Conservation (phyloP, 768 basidiomycete species). For the Boletus edulis region DNA sequence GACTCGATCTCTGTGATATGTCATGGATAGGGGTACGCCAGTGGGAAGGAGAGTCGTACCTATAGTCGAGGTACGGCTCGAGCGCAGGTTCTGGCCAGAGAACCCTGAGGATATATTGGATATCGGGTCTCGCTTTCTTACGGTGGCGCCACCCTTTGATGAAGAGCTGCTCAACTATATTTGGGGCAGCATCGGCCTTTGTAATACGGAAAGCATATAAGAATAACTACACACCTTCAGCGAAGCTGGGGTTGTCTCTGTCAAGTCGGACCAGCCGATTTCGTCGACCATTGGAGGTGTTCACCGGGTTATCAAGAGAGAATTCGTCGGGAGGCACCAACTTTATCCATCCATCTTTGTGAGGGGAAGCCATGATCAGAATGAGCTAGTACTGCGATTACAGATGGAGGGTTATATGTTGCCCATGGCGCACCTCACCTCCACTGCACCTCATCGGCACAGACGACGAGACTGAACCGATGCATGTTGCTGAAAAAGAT, state of each 20-base stretch:
- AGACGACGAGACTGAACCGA: conserved; percentile 3
- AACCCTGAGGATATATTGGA: conserved; percentile 52
- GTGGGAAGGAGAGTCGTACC: conserved; percentile 33
- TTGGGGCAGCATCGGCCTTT: background rate
- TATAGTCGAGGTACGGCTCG: conserved; percentile 44
- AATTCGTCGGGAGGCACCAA: conserved; percentile 32
- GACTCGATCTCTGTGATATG: conserved; percentile 22
- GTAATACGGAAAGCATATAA: background rate
- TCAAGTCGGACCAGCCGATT: conserved; percentile 44
- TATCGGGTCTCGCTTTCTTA: conserved; percentile 46
- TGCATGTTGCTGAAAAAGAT: conserved; percentile 13
- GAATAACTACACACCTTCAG: conserved; percentile 36
- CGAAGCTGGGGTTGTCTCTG: conserved; percentile 34
- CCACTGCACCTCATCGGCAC: conserved; percentile 20
- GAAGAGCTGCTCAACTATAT: conserved; percentile 49
- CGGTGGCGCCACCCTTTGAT: conserved; percentile 55
- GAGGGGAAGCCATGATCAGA: conserved; percentile 16
- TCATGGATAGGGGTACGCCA: conserved; percentile 9
- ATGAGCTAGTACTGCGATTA: background rate
- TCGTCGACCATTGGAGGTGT: conserved; percentile 35
- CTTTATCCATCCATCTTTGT: conserved; percentile 29
- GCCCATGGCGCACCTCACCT: conserved; percentile 20
- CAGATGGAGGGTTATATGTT: conserved; percentile 21
- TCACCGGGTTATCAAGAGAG: conserved; percentile 42
- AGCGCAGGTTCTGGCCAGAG: conserved; percentile 44